Conservation (phyloP, 2,329 filamentous ascomycete species). For the Byssoonygena ceratinophila region DNA sequence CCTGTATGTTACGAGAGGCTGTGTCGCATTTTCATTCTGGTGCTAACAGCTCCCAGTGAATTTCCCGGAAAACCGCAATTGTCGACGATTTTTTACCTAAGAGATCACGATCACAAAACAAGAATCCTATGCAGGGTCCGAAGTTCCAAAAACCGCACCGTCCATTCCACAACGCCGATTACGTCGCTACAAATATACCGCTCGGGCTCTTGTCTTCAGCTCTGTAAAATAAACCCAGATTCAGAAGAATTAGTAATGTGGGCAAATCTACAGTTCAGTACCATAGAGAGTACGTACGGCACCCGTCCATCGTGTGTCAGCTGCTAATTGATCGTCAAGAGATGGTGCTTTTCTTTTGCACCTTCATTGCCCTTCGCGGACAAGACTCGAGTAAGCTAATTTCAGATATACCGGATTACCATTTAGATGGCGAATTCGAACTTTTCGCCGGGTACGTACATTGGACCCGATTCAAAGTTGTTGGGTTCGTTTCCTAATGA, state of each 20-base stretch:
- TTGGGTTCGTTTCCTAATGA: conserved; percentile 10
- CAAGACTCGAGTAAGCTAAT: conserved; percentile 41
- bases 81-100: conserved; percentile 42
- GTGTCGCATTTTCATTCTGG: background rate
- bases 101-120: conserved; percentile 42
- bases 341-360: conserved; percentile 49
- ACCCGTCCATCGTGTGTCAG: background rate
- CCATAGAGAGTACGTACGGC: conserved; percentile 42
- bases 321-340: conserved; percentile 25
- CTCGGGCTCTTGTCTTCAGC: conserved; percentile 30
- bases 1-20: conserved; percentile 24
- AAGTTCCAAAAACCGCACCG: conserved; percentile 32
- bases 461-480: background rate
- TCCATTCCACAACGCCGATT: conserved; percentile 42
- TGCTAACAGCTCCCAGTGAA: conserved; percentile 26
- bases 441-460: conserved; percentile 41
- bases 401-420: conserved; percentile 38
- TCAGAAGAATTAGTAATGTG: conserved; percentile 39
- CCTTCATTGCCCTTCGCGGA: conserved; percentile 47
- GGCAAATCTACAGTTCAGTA: conserved; percentile 45
- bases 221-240: conserved; percentile 29
- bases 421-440: conserved; percentile 40
- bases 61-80: conserved; percentile 40
- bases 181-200: conserved; percentile 36
- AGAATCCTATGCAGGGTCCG: conserved; percentile 45